These are phyloP conservation scores for Cyclotella baltica DNA, from an alignment of 108 stramenopile species.

Conservation along the genomic window DNA sequence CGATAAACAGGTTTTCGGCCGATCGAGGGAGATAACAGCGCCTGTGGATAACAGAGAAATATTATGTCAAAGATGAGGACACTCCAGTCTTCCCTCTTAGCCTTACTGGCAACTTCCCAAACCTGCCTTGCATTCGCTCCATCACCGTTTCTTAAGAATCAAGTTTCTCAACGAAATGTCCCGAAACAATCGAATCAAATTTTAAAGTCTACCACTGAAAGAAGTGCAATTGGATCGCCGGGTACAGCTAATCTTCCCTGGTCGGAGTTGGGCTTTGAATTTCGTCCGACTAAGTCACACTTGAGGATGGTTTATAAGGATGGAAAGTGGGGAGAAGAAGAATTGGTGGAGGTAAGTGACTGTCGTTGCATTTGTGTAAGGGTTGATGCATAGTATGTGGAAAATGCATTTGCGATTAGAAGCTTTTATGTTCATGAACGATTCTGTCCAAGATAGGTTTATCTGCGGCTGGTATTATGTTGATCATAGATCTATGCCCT, in stretches of 20 bases:
- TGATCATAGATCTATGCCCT: too few relatives aligned
- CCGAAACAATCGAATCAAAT: neutral
- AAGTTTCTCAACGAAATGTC: neutral
- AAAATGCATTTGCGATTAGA: too few relatives aligned
- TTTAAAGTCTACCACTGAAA: constrained; percentile 25
- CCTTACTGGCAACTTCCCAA: constrained; percentile 20
- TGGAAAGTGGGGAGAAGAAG: constrained; percentile 80
- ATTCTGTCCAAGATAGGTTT: too few relatives aligned
- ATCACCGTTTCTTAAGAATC: neutral
- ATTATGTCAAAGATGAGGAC: constrained; percentile 25
- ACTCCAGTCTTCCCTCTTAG: constrained; percentile 20
- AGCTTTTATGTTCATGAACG: too few relatives aligned
- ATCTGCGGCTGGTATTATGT: too few relatives aligned
- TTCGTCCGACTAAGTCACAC: constrained; percentile 92
- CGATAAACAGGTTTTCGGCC: too few relatives aligned
- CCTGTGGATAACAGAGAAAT: neutral
- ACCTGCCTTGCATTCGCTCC: constrained; percentile 25
- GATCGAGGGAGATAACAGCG: neutral
- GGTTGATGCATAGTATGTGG: too few relatives aligned
- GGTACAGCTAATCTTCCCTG: constrained; percentile 91
- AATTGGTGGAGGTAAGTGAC: constrained; percentile 79
- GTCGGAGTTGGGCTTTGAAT: constrained; percentile 96
- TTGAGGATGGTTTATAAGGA: constrained; percentile 80
- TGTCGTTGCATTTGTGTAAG: too few relatives aligned
- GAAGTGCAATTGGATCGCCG: constrained; percentile 35